Evolutionary conservation across 78 protist genomes (phyloP), one percentile per base, ranked within the genome.

Genomic region (Diacronema lutheri): DNA sequence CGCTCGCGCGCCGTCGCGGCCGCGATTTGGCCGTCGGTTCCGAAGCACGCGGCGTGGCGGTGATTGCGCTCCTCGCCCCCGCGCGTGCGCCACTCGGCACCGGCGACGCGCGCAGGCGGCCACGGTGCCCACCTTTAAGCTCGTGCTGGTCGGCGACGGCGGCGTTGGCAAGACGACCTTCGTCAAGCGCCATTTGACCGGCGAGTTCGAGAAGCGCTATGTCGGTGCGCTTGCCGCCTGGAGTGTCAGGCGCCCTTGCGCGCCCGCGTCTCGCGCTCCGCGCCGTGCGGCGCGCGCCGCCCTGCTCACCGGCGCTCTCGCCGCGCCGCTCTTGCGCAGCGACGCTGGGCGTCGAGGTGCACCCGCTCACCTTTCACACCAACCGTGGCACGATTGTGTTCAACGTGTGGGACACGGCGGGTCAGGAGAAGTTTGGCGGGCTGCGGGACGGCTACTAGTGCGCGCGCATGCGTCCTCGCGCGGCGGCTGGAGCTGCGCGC

Each of bases 391-490:
- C 74, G 46, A 86, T 98, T 79, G 3, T 37, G 41, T 97, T 98
- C 96, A 95, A 98, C 92, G 94, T 93, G 61, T 98, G 99, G 99
- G 99, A 98, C 88, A 98, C 99, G 10, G 99, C 99, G 23, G 99
- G 99, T n/a, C 99, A 97, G 93, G 99, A 98, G 93, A 95, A 96
- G 92, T 98, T 96, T 83, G 99, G 99, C 20, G 99, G 99, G 31
- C 91, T 98, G 37, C 95, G 99, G 69, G 99, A 97, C 77, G 99
- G 99, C 46, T 97, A 97, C 92, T 98, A 97, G n/a, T n/a, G n/a
- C n/a, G n/a, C n/a, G n/a, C n/a, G n/a, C n/a, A n/a, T n/a, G n/a
- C n/a, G n/a, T n/a, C n/a, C n/a, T n/a, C n/a, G n/a, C n/a, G n/a
- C n/a, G n/a, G n/a, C n/a, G n/a, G n/a, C n/a, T n/a, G n/a, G n/a